Percentiles rank a stretch among this genome's conserved stretches.
Evolutionary conservation across 345 rosid genomes (phyloP).

Genomic region (Geranium brycei): DNA sequence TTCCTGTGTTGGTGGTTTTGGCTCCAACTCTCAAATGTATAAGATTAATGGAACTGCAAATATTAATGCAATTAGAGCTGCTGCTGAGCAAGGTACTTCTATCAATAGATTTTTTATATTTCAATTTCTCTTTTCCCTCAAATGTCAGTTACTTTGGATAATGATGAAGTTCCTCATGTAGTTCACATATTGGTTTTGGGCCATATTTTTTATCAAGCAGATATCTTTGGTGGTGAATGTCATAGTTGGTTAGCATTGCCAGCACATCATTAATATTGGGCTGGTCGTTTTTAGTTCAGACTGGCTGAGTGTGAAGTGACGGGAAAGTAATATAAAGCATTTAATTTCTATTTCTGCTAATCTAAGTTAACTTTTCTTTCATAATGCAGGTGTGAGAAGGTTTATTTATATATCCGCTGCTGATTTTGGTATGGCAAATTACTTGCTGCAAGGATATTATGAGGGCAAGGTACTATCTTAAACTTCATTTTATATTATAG

Average conservation of each 20-base stretch:
- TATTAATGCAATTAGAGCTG: conserved; percentile 84
- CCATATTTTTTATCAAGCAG: neutral
- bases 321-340: too few relatives aligned
- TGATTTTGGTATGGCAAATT: conserved; percentile 72
- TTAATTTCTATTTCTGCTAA: neutral
- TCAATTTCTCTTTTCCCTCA: too few relatives aligned
- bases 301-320: too few relatives aligned
- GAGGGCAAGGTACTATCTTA: conserved; percentile 72
- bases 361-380: conserved; percentile 4
- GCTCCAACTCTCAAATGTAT: conserved; percentile 85
- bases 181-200: neutral
- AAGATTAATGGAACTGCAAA: conserved; percentile 94
- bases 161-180: neutral
- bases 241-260: neutral
- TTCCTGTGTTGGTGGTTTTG: conserved; percentile 94
- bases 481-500: neutral
- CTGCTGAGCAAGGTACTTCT: conserved; percentile 63
- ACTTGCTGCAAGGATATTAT: conserved; percentile 67
- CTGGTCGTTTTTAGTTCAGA: neutral
- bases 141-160: too few relatives aligned
- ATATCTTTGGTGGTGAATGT: neutral
- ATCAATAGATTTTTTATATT: too few relatives aligned
- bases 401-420: conserved; percentile 89
- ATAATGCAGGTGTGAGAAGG: conserved; percentile 59
- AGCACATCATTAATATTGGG: neutral